Evolutionary conservation across 331 rosid species (phyloP).

Genomic region (Phaseolus coccineus): DNA sequence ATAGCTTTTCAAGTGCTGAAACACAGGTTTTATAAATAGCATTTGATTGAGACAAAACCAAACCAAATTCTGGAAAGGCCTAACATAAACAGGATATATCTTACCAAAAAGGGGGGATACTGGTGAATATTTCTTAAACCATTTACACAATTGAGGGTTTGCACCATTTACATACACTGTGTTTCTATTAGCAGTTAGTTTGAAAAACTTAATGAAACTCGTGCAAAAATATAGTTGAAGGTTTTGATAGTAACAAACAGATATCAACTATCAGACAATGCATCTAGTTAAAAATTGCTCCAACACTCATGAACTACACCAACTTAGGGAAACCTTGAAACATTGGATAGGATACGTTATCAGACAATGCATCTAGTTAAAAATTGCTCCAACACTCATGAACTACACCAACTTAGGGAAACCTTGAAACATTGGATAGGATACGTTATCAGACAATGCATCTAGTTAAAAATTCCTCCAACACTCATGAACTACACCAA

Average conservation of each 20-base stretch:
- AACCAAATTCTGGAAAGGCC: constrained; percentile 20
- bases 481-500: constrained; percentile 1
- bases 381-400: background rate
- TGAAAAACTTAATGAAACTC: background rate
- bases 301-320: constrained; percentile 4
- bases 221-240: background rate
- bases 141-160: constrained; percentile 9
- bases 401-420: background rate
- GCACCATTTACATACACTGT: background rate
- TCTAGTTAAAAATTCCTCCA: background rate
- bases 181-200: constrained; percentile 7
- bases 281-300: background rate
- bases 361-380: background rate
- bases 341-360: background rate
- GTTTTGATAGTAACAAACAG: background rate
- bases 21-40: constrained; percentile 37
- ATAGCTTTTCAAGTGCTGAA: constrained; percentile 87
- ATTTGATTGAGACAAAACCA: constrained; percentile 20
- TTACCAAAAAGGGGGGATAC: background rate
- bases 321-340: background rate
- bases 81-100: constrained; percentile 3
- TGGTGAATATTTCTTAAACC: constrained; percentile 28
- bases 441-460: background rate
- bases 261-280: background rate
- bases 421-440: background rate